Percentiles rank a stretch among this genome's conserved stretches.
Evolutionary conservation across 1,284 basidiomycete genomes (phyloP).

Genomic region (Violaceomyces palustris): DNA sequence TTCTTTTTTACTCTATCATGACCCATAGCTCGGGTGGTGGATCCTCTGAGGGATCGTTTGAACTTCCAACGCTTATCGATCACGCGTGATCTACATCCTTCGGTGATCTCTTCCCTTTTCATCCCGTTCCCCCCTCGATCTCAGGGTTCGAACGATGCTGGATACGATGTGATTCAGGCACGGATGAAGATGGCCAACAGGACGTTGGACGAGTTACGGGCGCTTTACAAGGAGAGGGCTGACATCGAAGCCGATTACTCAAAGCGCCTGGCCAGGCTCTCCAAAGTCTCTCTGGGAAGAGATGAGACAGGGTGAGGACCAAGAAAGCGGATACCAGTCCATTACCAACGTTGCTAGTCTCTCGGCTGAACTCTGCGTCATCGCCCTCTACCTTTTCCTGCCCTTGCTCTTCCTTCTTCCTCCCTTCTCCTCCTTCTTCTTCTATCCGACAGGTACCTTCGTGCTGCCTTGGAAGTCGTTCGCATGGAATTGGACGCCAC

Average conservation of each 20-base stretch:
- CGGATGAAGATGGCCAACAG: slow-evolving; percentile 78
- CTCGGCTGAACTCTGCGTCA: no score
- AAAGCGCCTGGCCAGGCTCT: slow-evolving; percentile 74
- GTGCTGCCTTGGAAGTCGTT: slow-evolving; percentile 70
- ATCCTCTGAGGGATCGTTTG: no score
- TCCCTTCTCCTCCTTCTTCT: background rate
- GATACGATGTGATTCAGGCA: slow-evolving; percentile 82
- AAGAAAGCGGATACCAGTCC: no score
- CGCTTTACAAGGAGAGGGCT: slow-evolving; percentile 83
- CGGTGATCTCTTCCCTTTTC: background rate
- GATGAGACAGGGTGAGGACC: slow-evolving; percentile 94
- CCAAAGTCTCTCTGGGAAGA: slow-evolving; percentile 70
- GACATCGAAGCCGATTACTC: slow-evolving; percentile 92
- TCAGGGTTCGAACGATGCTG: slow-evolving; percentile 61
- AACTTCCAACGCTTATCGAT: background rate
- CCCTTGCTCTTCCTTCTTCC: background rate
- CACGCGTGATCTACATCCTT: background rate
- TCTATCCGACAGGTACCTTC: slow-evolving; percentile 63
- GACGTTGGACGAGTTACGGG: slow-evolving; percentile 80
- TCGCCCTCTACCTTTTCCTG: no score
- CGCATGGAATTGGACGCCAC: slow-evolving; percentile 79
- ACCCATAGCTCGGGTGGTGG: no score
- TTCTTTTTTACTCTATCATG: no score
- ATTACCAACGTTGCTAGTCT: no score
- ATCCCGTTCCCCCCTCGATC: background rate